A percentile compares a stretch with the other conserved stretches of the same genome.
Conservation (phyloP, 2,329 filamentous ascomycete genomes). For the Pseudocercospora macadamiae region DNA sequence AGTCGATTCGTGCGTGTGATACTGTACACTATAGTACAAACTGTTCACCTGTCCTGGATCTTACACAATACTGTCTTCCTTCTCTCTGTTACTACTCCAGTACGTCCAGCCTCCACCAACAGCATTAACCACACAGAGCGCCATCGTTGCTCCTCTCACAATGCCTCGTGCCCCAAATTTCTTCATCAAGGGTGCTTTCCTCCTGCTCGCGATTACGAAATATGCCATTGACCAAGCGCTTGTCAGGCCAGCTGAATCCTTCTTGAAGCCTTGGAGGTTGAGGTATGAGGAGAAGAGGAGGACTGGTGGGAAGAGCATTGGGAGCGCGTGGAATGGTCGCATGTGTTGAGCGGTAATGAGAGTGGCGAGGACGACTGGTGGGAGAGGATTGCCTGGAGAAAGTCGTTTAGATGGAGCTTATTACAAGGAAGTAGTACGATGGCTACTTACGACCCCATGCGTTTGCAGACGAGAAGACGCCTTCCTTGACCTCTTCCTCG, state of each 20-base stretch:
- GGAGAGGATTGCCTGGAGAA: constrained; percentile 62
- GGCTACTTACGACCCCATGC: constrained; percentile 55
- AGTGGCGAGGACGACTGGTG: constrained; percentile 66
- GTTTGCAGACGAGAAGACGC: constrained; percentile 49
- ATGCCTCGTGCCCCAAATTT: constrained; percentile 56
- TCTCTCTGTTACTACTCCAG: constrained; percentile 28
- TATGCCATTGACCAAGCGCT: constrained; percentile 69
- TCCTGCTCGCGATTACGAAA: constrained; percentile 62
- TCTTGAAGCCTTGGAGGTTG: constrained; percentile 64
- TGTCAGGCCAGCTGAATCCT: constrained; percentile 65
- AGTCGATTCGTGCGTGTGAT: not conserved
- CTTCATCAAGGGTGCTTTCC: constrained; percentile 53
- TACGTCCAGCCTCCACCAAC: constrained; percentile 57
- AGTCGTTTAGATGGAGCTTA: not conserved
- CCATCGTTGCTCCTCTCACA: constrained; percentile 57
- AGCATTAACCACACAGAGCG: constrained; percentile 55
- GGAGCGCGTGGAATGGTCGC: constrained; percentile 66
- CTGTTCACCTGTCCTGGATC: not conserved
- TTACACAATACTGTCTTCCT: constrained; percentile 12
- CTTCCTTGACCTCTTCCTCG: constrained; percentile 43
- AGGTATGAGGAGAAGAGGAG: constrained; percentile 69
- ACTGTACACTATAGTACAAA: not conserved
- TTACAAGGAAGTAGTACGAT: constrained; percentile 25
- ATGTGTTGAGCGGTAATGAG: constrained; percentile 68
- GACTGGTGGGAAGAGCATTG: constrained; percentile 68